Percentiles rank a stretch among this genome's conserved stretches.
Evolutionary conservation across 768 basidiomycete species (phyloP).

Genomic region (Macrolepiota fuliginosa): DNA sequence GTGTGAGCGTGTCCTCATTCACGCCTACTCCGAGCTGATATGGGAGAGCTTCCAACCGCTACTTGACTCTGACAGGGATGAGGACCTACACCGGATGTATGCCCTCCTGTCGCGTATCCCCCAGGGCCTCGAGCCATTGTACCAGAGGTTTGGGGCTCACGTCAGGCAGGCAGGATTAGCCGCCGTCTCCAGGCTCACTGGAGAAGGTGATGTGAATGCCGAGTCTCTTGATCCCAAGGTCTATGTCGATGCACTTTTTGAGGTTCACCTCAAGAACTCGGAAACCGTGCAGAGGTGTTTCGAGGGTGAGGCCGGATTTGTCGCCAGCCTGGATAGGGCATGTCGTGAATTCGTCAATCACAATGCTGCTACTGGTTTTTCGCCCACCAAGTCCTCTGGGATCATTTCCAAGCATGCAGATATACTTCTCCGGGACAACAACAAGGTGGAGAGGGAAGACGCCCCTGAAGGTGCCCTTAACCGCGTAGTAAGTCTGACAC

Average conservation of each 20-base stretch:
- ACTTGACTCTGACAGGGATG: conserved; percentile 91
- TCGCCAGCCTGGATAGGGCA: conserved; percentile 90
- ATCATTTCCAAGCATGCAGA: conserved; percentile 93
- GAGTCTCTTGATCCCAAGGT: conserved; percentile 85
- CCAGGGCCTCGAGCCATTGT: conserved; percentile 85
- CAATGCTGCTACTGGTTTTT: conserved; percentile 85
- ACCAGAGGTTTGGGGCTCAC: conserved; percentile 92
- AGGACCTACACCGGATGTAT: conserved; percentile 96
- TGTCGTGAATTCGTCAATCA: conserved; percentile 94
- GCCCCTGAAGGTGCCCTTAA: conserved; percentile 88
- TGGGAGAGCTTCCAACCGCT: conserved; percentile 90
- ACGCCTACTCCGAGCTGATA: conserved; percentile 80
- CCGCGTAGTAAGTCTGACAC: conserved; percentile 76
- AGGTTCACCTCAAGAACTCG: conserved; percentile 89
- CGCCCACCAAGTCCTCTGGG: conserved; percentile 87
- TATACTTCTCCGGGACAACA: conserved; percentile 85
- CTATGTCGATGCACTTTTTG: conserved; percentile 89
- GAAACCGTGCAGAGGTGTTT: conserved; percentile 88
- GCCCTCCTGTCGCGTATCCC: conserved; percentile 85
- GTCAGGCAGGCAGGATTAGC: conserved; percentile 88
- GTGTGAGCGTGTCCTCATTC: conserved; percentile 92
- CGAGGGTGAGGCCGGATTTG: conserved; percentile 89
- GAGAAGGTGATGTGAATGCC: conserved; percentile 49
- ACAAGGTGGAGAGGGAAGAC: conserved; percentile 90
- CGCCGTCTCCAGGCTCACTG: conserved; percentile 73